Evolutionary conservation across 352 stramenopile species (phyloP), one percentile per base, ranked within the genome.

Genomic region (Phytophthora ohioensis): DNA sequence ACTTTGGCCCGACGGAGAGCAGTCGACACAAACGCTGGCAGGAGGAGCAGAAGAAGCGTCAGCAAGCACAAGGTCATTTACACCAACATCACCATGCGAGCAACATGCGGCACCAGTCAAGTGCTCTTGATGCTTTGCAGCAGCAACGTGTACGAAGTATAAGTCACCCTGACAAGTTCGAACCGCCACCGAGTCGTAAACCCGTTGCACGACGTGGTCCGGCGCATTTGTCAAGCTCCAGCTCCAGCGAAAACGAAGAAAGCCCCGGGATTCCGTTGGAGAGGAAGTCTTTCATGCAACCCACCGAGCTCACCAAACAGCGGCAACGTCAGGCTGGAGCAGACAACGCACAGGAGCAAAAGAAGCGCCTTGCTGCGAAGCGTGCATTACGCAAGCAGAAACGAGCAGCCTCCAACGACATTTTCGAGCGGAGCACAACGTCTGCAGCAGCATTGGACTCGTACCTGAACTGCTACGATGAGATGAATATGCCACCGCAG

Each of bases 1-100:
- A 94, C 71, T 89, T 92, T 64, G 87, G 87, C 0, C 87, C 87
- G 5, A 94, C 87, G 0, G 83, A 92, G 70, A 93, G 87, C 74
- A 90, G 81, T 71, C 82, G 84, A 0, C 84, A 89, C 66, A 92
- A 90, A 73, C 81, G 85, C 8, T 94, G 87, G 87, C 84, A 92
- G 39, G 76, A 85, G 38, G 79, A 91, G 34, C 81, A 91, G 65
- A 87, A 89, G 67, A 81, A 81, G 43, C 74, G 78, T n/a, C 72
- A 87, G 61, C 69, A 80, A n/a, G 64, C 70, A 21, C 69, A 77
- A 27, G 17, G 51, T 30, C 62, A 79, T 52, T 32, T 63, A 54
- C 69, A 79, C 34, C 59, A 79, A 38, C 53, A 69, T 17, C 67
- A 69, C 30, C 45, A 80, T 32, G 30, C 35, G 3, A 59, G 52